Percentiles rank a stretch among this genome's conserved stretches.
phyloP scores from a whole-genome alignment of 208 protist genomes.

The Acanthamoeba castellanii region DNA sequence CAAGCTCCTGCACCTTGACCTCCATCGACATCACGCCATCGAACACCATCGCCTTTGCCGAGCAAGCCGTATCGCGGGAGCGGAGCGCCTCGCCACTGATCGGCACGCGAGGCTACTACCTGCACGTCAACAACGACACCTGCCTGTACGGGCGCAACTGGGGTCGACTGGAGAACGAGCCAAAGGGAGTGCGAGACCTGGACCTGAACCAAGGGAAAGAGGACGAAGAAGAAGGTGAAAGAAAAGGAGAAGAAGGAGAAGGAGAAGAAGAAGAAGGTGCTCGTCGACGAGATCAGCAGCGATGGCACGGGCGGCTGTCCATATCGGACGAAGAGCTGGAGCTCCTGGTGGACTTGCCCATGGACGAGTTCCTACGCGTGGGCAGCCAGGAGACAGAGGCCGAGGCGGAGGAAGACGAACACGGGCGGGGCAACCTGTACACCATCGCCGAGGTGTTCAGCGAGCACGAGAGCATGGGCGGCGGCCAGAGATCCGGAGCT shows the following conservation, averaged over 20 bases:
- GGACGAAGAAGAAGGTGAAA: neutral
- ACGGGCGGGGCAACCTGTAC: neutral
- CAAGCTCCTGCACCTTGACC: neutral
- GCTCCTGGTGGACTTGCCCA: neutral
- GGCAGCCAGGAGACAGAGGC: neutral
- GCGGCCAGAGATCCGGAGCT: neutral
- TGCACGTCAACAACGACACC: slow-evolving; percentile 55
- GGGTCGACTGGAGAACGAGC: slow-evolving; percentile 39
- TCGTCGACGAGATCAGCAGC: neutral
- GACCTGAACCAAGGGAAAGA: neutral
- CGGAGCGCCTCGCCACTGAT: neutral
- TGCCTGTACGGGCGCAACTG: slow-evolving; percentile 49
- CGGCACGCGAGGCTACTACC: slow-evolving; percentile 50
- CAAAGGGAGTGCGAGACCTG: neutral
- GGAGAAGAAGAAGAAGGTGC: neutral
- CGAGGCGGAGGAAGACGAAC: neutral
- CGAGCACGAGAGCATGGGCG: slow-evolving; percentile 6
- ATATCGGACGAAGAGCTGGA: slow-evolving; percentile 42
- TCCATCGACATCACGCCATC: neutral
- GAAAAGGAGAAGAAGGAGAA: neutral
- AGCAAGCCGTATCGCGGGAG: neutral
- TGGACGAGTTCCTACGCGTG: neutral
- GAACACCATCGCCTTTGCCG: neutral
- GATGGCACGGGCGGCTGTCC: slow-evolving; percentile 7
- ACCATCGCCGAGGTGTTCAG: neutral